phyloP scores from a whole-genome alignment of 768 basidiomycete genomes.

The Phanerochaete sordida region DNA sequence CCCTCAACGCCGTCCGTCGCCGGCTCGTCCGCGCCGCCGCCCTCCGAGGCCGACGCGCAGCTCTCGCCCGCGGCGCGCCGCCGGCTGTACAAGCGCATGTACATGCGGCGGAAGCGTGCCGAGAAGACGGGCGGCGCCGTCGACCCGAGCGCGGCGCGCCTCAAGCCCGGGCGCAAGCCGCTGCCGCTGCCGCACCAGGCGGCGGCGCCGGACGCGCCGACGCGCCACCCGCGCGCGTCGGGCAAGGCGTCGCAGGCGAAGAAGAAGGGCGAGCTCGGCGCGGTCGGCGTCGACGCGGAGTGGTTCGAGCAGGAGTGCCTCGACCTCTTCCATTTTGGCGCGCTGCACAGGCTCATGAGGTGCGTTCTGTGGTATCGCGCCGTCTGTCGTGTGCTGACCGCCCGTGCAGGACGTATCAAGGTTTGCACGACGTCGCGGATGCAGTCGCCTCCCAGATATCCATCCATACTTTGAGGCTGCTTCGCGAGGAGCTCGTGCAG shows the following conservation, averaged over 20 bases:
- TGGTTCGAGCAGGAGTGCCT: slow-evolving; percentile 41
- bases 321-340: slow-evolving; percentile 43
- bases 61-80: slow-evolving; percentile 50
- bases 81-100: slow-evolving; percentile 57
- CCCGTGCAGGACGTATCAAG: slow-evolving; percentile 25
- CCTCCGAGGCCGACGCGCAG: slow-evolving; percentile 1
- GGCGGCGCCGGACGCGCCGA: slow-evolving; percentile 14
- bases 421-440: slow-evolving; percentile 25
- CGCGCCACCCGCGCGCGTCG: slow-evolving; percentile 21
- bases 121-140: slow-evolving; percentile 34
- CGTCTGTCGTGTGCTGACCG: neutral
- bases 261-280: slow-evolving; percentile 37
- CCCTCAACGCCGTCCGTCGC: slow-evolving; percentile 9
- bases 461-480: slow-evolving; percentile 40
- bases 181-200: slow-evolving; percentile 10
- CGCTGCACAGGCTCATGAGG: slow-evolving; percentile 38
- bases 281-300: slow-evolving; percentile 42
- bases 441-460: slow-evolving; percentile 38
- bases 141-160: slow-evolving; percentile 26
- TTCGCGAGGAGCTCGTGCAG: slow-evolving; percentile 42
- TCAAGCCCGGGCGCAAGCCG: slow-evolving; percentile 38
- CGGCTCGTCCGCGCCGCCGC: slow-evolving; percentile 1
- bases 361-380: slow-evolving; percentile 22
- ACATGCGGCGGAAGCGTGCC: slow-evolving; percentile 73
- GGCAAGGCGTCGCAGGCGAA: slow-evolving; percentile 46